These are phyloP conservation scores for Cryphonectria carpinicola DNA, from an alignment of 2,329 filamentous ascomycete species.

Conservation along the genomic window DNA sequence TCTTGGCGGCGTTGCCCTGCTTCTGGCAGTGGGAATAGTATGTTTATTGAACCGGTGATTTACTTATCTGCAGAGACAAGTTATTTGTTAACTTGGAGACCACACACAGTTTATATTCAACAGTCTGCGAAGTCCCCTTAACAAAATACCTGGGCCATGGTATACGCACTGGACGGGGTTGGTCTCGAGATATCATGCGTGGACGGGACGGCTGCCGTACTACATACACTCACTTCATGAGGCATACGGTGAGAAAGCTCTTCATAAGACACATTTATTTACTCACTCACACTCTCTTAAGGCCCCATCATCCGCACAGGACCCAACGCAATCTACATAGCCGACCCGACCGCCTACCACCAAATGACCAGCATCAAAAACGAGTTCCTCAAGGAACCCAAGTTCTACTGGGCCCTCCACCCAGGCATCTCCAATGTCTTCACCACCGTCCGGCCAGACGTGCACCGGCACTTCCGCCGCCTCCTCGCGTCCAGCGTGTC, in stretches of 20 bases:
- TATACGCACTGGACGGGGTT: constrained; percentile 33
- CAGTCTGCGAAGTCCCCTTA: background rate
- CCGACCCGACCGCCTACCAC: constrained; percentile 32
- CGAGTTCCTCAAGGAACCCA: constrained; percentile 35
- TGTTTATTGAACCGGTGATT: background rate
- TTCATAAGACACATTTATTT: no score
- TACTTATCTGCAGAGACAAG: background rate
- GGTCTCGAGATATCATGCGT: constrained; percentile 26
- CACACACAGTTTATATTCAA: background rate
- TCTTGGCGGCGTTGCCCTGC: background rate
- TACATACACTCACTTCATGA: constrained; percentile 34
- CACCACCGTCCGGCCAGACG: constrained; percentile 42
- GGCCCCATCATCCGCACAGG: constrained; percentile 32
- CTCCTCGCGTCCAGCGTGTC: constrained; percentile 47
- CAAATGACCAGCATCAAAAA: constrained; percentile 37
- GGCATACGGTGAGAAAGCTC: constrained; percentile 30
- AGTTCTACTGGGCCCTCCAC: constrained; percentile 33
- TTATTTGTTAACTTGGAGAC: background rate
- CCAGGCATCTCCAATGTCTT: constrained; percentile 41
- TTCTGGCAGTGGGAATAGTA: background rate
- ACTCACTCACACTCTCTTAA: background rate
- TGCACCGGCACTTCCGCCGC: constrained; percentile 45
- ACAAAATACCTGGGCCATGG: constrained; percentile 33
- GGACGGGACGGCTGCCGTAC: constrained; percentile 30
- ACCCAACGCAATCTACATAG: constrained; percentile 35